Percentiles rank a stretch among this genome's conserved stretches.
Conservation (phyloP, 352 stramenopile species). For the Phytophthora pseudosyringae region DNA sequence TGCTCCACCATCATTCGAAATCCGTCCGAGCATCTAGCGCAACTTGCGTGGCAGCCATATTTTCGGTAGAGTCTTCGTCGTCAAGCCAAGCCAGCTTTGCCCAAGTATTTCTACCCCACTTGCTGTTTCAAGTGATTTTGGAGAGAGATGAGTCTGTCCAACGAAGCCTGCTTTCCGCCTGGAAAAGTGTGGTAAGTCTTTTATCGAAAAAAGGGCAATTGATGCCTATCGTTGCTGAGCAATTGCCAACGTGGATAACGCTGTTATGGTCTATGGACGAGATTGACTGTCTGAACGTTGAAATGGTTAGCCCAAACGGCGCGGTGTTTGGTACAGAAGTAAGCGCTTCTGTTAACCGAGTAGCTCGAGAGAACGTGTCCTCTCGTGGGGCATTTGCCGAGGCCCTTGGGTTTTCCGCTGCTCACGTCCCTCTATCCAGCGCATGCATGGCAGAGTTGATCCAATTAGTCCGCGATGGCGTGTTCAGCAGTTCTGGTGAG, state of each 20-base stretch:
- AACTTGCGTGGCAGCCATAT: conserved; percentile 56
- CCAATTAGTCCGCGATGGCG: conserved; percentile 28
- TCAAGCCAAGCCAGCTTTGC: conserved; percentile 24
- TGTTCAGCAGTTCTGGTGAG: conserved; percentile 55
- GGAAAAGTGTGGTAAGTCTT: conserved; percentile 46
- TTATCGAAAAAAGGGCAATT: conserved; percentile 33
- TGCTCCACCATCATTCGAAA: conserved; percentile 66
- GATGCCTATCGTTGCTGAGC: conserved; percentile 20
- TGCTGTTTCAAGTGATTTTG: conserved; percentile 68
- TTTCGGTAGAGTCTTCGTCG: conserved; percentile 25
- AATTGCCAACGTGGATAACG: conserved; percentile 48
- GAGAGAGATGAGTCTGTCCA: conserved; percentile 45
- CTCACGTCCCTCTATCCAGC: conserved; percentile 35
- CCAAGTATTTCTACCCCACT: conserved; percentile 50
- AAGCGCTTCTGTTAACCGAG: conserved; percentile 4
- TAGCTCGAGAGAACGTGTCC: conserved; percentile 18
- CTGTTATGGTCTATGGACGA: conserved; percentile 60
- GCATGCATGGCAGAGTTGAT: conserved; percentile 27
- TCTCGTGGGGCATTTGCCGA: conserved; percentile 67
- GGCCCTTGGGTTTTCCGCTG: conserved; percentile 52
- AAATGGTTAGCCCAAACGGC: conserved; percentile 8
- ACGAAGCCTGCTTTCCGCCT: conserved; percentile 42
- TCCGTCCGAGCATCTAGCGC: conserved; percentile 51
- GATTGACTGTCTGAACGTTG: conserved; percentile 37
- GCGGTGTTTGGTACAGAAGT: not conserved